Conservation (phyloP, 176 grass and related monocot species). For the Oryza meyeriana region DNA sequence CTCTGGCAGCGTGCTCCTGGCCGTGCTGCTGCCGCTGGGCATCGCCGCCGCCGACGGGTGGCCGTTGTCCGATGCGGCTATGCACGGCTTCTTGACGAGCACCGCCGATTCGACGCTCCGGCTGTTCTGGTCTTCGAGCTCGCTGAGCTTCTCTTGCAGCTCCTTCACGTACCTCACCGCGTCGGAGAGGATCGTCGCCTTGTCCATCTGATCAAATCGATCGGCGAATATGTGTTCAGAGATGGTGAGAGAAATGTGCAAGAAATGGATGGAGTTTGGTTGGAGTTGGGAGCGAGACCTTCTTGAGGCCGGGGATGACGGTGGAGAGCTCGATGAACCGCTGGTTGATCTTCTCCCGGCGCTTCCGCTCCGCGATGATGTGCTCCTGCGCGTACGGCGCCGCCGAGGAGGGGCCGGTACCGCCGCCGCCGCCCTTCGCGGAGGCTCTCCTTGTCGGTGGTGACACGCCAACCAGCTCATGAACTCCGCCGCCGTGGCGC, state of each 20-base stretch:
- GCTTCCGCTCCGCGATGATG: conserved; percentile 64
- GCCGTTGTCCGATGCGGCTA: neutral
- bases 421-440: neutral
- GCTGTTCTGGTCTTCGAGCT: conserved; percentile 13
- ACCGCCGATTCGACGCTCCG: conserved; percentile 16
- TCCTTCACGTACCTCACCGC: conserved; percentile 69
- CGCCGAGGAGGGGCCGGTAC: neutral
- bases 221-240: neutral
- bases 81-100: conserved; percentile 26
- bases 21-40: neutral
- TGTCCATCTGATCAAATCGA: conserved; percentile 47
- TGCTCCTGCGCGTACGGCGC: conserved; percentile 48
- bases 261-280: neutral
- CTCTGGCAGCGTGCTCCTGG: conserved; percentile 38
- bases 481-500: neutral
- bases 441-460: neutral
- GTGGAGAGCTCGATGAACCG: conserved; percentile 70
- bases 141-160: conserved; percentile 56
- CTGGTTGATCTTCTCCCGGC: conserved; percentile 82
- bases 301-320: conserved; percentile 69
- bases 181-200: conserved; percentile 70
- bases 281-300: conserved; percentile 26
- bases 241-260: neutral
- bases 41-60: neutral
- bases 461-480: neutral